Conservation (phyloP, 1,284 basidiomycete species). For the Pholiota adiposa region DNA sequence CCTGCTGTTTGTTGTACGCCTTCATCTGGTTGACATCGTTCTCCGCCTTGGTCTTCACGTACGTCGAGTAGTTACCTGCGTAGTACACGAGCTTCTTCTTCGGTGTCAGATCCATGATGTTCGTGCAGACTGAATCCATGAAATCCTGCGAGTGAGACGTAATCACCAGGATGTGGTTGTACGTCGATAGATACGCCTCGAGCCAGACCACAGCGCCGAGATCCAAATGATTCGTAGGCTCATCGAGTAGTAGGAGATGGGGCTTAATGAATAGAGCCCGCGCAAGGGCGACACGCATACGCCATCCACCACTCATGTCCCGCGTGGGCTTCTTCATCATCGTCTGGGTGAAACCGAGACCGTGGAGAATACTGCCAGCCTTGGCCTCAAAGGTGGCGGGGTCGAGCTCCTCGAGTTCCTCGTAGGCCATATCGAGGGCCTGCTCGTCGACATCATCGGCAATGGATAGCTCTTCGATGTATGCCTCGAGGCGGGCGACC, state of each 20-base stretch:
- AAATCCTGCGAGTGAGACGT: slow-evolving; percentile 98
- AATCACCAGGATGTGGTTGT: slow-evolving; percentile 97
- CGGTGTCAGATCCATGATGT: slow-evolving; percentile 94
- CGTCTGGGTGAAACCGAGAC: slow-evolving; percentile 88
- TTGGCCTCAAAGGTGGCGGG: slow-evolving; percentile 95
- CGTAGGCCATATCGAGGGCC: slow-evolving; percentile 86
- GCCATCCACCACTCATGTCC: slow-evolving; percentile 99
- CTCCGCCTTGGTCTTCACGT: slow-evolving; percentile 94
- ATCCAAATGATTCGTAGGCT: slow-evolving; percentile 91
- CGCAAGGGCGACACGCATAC: slow-evolving; percentile 97
- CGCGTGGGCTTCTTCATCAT: slow-evolving; percentile 99
- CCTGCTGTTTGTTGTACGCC: slow-evolving; percentile 98
- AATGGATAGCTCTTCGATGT: slow-evolving; percentile 92
- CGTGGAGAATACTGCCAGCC: slow-evolving; percentile 94
- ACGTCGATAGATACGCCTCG: slow-evolving; percentile 96
- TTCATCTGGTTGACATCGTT: slow-evolving; percentile 99
- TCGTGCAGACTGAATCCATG: slow-evolving; percentile 97
- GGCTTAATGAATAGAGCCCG: slow-evolving; percentile 97
- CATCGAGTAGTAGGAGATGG: slow-evolving; percentile 91
- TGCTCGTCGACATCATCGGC: slow-evolving; percentile 91
- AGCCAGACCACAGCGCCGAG: slow-evolving; percentile 98
- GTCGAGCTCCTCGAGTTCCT: slow-evolving; percentile 97
- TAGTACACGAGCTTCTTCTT: slow-evolving; percentile 93
- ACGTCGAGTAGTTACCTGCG: slow-evolving; percentile 96
- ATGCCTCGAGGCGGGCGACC: slow-evolving; percentile 93